Base-by-base conservation (phyloP, 2,329 filamentous ascomycete species). In the Harringtonia aguacate region DNA sequence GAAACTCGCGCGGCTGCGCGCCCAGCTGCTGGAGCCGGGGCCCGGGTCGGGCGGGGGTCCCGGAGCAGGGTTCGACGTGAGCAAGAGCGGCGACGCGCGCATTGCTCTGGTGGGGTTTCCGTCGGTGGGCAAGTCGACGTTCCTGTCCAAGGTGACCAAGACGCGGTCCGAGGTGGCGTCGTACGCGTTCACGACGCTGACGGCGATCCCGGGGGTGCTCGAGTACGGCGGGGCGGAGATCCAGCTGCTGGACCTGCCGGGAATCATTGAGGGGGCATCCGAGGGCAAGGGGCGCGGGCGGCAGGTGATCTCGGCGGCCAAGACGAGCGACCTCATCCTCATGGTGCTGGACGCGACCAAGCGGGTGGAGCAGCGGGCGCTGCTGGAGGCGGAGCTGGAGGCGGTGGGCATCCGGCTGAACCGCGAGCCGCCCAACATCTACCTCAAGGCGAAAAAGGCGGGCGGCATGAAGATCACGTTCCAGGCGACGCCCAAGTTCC, bases 391-490 rank as follows among this genome's bases (percentile, higher is more conserved):
- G 0, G 92, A 98, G 64, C 65, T 98, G 57, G 89, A 98, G 62
- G 84, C 92, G 17, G 92, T 98, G 3, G 92, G 92, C 2, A 98
- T 98, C 57, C 74, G 92, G 46, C 67, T 98, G 50, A 98, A 98
- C 63, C 75, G 86, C 52, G 83, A 94, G 50, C 87, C 90, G 46
- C 92, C 92, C 80, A 98, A 98, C 62, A 97, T 98, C 63, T 97
- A 97, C 60, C 77, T 98, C 46, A 98, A 98, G 65, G 73, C 73
- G 22, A 98, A 98, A 65, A 95, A 92, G 60, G 88, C 90, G 0
- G 92, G 92, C 45, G 92, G 94, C 48, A 92, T 98, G 86, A 98
- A 98, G 66, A 95, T 98, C 60, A 97, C 86, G 15, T 98, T 98
- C 66, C 82, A 88, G 57, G 67, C 79, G 5, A 84, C 92, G 3